Evolutionary conservation across 2,329 filamentous ascomycete genomes (phyloP).

Genomic region (Thermochaetoides dissita): DNA sequence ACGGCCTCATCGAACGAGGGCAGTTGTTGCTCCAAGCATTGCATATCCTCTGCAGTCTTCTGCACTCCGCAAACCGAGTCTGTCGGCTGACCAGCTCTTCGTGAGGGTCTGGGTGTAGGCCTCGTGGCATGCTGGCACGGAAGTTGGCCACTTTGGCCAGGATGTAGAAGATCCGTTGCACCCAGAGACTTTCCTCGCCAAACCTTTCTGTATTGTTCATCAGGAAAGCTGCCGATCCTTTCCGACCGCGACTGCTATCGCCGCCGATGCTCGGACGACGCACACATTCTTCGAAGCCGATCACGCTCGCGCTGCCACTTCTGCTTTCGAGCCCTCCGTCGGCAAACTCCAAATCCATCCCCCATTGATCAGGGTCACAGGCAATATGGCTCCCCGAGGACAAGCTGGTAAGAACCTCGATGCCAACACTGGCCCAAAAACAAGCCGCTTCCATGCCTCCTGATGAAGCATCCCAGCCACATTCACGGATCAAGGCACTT

Average conservation of each 20-base stretch:
- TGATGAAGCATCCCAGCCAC: constrained; percentile 70
- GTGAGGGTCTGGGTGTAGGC: constrained; percentile 41
- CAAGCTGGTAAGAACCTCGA: constrained; percentile 80
- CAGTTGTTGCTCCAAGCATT: constrained; percentile 69
- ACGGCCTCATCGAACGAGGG: constrained; percentile 75
- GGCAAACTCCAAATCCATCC: constrained; percentile 61
- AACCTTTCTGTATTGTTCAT: constrained; percentile 29
- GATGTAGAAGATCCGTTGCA: constrained; percentile 77
- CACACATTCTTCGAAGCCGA: neutral
- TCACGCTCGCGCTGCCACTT: constrained; percentile 10
- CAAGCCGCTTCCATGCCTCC: constrained; percentile 72
- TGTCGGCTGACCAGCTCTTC: constrained; percentile 51
- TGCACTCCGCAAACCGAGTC: constrained; percentile 62
- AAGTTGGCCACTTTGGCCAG: constrained; percentile 81
- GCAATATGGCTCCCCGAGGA: constrained; percentile 76
- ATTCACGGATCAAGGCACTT: constrained; percentile 75
- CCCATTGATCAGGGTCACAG: constrained; percentile 87
- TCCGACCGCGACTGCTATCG: constrained; percentile 2
- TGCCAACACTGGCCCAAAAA: constrained; percentile 85
- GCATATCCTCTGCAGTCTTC: constrained; percentile 62
- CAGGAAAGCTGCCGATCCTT: constrained; percentile 8
- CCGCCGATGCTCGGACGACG: neutral
- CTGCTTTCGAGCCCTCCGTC: constrained; percentile 6
- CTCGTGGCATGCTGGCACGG: constrained; percentile 50
- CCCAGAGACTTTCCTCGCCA: constrained; percentile 70